phyloP scores from a whole-genome alignment of 805 yeast genomes.

The Gaillardinia entomophila region DNA sequence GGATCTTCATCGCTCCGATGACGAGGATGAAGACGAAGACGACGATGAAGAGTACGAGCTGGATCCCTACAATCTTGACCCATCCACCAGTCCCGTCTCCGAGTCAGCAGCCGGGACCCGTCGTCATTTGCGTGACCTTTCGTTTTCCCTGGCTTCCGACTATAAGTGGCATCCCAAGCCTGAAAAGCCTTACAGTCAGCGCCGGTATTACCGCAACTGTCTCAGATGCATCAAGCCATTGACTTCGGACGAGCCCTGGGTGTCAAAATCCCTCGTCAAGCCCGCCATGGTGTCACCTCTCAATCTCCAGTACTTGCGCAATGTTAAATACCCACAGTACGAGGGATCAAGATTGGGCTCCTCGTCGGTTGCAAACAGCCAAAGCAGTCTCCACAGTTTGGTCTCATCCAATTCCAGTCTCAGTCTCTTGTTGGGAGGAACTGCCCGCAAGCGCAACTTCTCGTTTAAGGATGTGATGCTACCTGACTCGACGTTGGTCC shows the following conservation, averaged over 20 bases:
- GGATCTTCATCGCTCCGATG: constrained; percentile 24
- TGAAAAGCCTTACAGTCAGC: constrained; percentile 25
- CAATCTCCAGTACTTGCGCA: constrained; percentile 15
- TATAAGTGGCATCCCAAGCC: constrained; percentile 45
- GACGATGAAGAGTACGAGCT: constrained; percentile 3
- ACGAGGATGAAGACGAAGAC: constrained; percentile 19
- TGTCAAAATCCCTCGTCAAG: constrained; percentile 40
- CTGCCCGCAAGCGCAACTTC: constrained; percentile 6
- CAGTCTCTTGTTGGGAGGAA: background rate
- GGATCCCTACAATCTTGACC: too few relatives aligned
- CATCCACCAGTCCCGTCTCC: too few relatives aligned
- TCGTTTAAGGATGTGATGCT: constrained; percentile 14
- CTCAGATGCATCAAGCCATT: constrained; percentile 54
- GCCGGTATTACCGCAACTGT: constrained; percentile 45
- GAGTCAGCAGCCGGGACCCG: too few relatives aligned
- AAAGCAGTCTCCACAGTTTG: constrained; percentile 7
- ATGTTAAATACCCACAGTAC: constrained; percentile 9
- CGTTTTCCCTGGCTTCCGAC: constrained; percentile 1
- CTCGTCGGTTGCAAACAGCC: background rate
- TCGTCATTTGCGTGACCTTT: too few relatives aligned
- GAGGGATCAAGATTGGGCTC: background rate
- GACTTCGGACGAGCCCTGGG: constrained; percentile 48
- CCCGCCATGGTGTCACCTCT: constrained; percentile 28
- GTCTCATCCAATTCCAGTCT: background rate
- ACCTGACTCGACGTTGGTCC: constrained; percentile 20